A percentile compares a stretch with the other conserved stretches of the same genome.
These are phyloP conservation scores for Lentinula raphanica DNA, from an alignment of 768 basidiomycete genomes.

Conservation along the genomic window DNA sequence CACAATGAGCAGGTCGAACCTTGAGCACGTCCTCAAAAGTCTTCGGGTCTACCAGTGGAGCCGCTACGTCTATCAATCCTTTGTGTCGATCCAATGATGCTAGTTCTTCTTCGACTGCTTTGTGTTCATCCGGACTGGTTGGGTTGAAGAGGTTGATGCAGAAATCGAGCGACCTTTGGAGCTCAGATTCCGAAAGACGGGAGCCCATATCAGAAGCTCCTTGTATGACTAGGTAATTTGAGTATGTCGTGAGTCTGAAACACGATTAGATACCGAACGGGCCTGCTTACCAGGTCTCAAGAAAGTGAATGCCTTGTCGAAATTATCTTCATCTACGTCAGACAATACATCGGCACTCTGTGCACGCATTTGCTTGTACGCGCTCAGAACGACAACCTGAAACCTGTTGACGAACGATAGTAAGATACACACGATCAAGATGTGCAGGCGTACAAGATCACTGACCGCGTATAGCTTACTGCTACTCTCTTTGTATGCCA, in stretches of 20 bases:
- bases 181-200: slow-evolving; percentile 64
- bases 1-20: slow-evolving; percentile 11
- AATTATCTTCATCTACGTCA: slow-evolving; percentile 66
- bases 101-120: slow-evolving; percentile 26
- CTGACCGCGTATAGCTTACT: slow-evolving; percentile 53
- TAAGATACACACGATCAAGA: neutral
- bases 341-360: slow-evolving; percentile 51
- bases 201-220: slow-evolving; percentile 74
- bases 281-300: slow-evolving; percentile 49
- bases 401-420: too few species aligned
- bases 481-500: slow-evolving; percentile 56
- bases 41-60: slow-evolving; percentile 42
- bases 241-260: neutral
- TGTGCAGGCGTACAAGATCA: neutral
- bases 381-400: slow-evolving; percentile 65
- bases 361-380: slow-evolving; percentile 67
- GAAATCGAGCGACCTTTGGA: slow-evolving; percentile 74
- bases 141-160: slow-evolving; percentile 71
- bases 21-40: slow-evolving; percentile 32
- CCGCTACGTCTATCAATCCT: slow-evolving; percentile 49
- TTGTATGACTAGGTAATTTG: slow-evolving; percentile 61
- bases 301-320: slow-evolving; percentile 61
- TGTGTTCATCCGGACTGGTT: slow-evolving; percentile 57
- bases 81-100: slow-evolving; percentile 14
- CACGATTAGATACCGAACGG: too few species aligned